Conservation (phyloP, 2,329 filamentous ascomycete genomes). For the Pseudogymnoascus sp. region DNA sequence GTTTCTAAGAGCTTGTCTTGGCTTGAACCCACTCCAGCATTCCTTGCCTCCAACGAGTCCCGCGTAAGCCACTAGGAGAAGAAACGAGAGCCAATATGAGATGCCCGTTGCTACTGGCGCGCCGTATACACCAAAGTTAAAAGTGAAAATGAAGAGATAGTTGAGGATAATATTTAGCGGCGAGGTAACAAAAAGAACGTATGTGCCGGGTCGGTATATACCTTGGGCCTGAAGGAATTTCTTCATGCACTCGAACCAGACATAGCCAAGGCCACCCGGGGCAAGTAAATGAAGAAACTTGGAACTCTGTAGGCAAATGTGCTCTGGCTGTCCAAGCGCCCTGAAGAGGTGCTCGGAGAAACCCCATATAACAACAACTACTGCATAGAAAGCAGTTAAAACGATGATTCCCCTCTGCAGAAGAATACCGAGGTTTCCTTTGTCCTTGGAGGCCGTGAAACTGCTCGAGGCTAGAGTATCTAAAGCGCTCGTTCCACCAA, state of each 20-base stretch:
- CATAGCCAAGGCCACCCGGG: conserved; percentile 75
- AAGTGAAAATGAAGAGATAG: conserved; percentile 67
- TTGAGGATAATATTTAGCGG: conserved; percentile 76
- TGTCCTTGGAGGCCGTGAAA: conserved; percentile 74
- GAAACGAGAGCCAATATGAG: conserved; percentile 78
- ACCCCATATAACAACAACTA: conserved; percentile 66
- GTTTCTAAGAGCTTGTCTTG: conserved; percentile 53
- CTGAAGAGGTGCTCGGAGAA: conserved; percentile 68
- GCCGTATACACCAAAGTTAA: conserved; percentile 64
- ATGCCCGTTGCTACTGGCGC: conserved; percentile 76
- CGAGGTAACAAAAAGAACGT: conserved; percentile 73
- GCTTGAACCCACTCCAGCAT: conserved; percentile 70
- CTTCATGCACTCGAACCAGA: conserved; percentile 82
- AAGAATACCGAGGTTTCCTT: conserved; percentile 68
- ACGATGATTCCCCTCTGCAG: conserved; percentile 70
- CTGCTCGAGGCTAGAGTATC: conserved; percentile 77
- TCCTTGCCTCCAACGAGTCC: conserved; percentile 61
- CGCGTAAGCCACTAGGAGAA: conserved; percentile 65
- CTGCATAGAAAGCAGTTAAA: conserved; percentile 61
- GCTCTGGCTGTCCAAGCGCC: conserved; percentile 67
- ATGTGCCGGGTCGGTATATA: conserved; percentile 69
- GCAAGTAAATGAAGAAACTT: conserved; percentile 65
- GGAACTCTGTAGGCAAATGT: conserved; percentile 65
- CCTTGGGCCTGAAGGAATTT: conserved; percentile 84
- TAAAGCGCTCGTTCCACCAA: conserved; percentile 78